Base-by-base conservation (phyloP, 192 early-diverging fungal genomes). In the Umbelopsis ramanniana region DNA sequence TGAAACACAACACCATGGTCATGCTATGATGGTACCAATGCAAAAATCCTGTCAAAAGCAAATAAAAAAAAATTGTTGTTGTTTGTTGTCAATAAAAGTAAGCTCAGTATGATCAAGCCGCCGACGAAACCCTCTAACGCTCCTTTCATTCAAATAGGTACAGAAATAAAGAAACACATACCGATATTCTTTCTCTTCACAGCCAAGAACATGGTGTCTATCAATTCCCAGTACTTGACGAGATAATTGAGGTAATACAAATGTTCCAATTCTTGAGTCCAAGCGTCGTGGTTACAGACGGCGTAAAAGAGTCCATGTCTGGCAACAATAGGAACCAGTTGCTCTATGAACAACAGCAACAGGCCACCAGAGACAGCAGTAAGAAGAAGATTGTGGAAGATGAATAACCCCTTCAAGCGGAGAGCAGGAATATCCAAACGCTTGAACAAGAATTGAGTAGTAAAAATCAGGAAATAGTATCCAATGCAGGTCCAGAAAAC, bases 1-100 rank as follows among this genome's bases (percentile, higher is more conserved):
- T 86, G 75, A 85, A 95, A 84, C 93, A 95, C 17, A 95, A 89
- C 60, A 90, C 84, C 89, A 93, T 90, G 73, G 94, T 95, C 88
- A 93, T 84, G 15, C 91, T 86, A 85, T 96, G 95, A 84, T 96
- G 95, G 85, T 92, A 96, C 70, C 90, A 92, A 72, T 96, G 95
- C 71, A 96, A 82, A 81, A 96, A 96, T 77, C 90, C 92, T 85
- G 69, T 5, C n/a, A 29, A 29, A 29, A 29, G 3, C 1, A 29
- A 29, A 29, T 17, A 46, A 48, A 46, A 71, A 17, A 53, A 60
- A 8, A 10, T 63, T 53, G 33, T 52, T 53, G 22, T 54, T 71
- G 40, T 71, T 26, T 43, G 10, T 67, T 14, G 12, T 10, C n/a
- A 46, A 5, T 19, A 43, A 8, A n/a, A n/a, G 14, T 46, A 21